These are phyloP conservation scores for Paecilomyces sp. DNA, from an alignment of 2,329 filamentous ascomycete species.

Conservation along the genomic window DNA sequence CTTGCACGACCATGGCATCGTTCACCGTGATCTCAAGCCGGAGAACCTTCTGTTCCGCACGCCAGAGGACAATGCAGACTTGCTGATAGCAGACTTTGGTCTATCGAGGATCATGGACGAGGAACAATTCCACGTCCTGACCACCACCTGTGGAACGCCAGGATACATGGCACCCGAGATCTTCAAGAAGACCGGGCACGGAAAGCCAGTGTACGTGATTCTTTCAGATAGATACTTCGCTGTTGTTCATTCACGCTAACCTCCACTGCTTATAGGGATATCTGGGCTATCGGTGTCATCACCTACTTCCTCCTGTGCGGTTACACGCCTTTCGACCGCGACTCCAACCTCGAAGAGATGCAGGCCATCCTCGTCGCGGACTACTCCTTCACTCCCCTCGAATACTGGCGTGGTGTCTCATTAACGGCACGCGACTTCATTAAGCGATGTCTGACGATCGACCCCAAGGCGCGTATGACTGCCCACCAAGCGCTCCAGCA, in stretches of 20 bases:
- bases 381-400: slow-evolving; percentile 87
- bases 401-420: slow-evolving; percentile 96
- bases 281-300: slow-evolving; percentile 97
- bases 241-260: slow-evolving; percentile 1
- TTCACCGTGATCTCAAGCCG: slow-evolving; percentile 94
- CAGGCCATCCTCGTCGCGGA: slow-evolving; percentile 95
- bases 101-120: slow-evolving; percentile 97
- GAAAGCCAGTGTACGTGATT: slow-evolving; percentile 74
- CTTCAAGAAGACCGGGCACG: slow-evolving; percentile 97
- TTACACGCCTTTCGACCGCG: slow-evolving; percentile 96
- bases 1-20: slow-evolving; percentile 96
- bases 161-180: slow-evolving; percentile 99
- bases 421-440: slow-evolving; percentile 85
- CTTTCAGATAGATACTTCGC: neutral
- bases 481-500: slow-evolving; percentile 68
- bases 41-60: slow-evolving; percentile 96
- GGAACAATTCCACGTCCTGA: slow-evolving; percentile 94
- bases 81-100: slow-evolving; percentile 95
- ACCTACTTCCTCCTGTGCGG: slow-evolving; percentile 98
- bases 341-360: slow-evolving; percentile 98
- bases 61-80: slow-evolving; percentile 93
- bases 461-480: slow-evolving; percentile 80
- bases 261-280: slow-evolving; percentile 49
- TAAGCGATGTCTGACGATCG: slow-evolving; percentile 81
- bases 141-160: slow-evolving; percentile 93